Base-by-base conservation (phyloP, 179 eudicot genomes). In the Spinacia oleracea region DNA sequence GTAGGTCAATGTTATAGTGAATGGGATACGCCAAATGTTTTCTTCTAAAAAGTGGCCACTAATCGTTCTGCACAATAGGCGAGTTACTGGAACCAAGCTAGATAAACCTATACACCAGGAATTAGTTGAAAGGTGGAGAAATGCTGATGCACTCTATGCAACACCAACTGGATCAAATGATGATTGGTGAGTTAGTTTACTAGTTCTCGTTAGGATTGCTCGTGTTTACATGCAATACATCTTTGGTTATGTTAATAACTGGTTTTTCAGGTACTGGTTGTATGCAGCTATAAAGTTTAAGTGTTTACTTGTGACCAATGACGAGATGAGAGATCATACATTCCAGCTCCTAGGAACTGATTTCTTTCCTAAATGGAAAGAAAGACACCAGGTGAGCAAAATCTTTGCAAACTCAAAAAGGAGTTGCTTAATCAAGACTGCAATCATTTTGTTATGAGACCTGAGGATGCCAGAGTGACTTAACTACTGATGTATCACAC, bases 101-200 rank as follows among this genome's bases (percentile, higher is more conserved):
- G 86, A 88, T 55, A 80, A 88, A 80, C 91, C 95, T 60, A 66
- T 82, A 50, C 84, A 90, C 69, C 89, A 70, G 78, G 86, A 86
- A 35, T 69, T 88, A 38, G 68, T 95, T 60, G 97, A 93, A 31
- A 90, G 84, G 81, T 95, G 98, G 98, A 91, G 79, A 83, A 87
- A 83, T 77, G 92, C 90, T 21, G 95, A 90, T 78, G 97, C 97
- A 8, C 90, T 95, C 32, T 95, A 91, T 88, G 86, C 93, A 43
- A 93, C 98, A 62, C 98, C 98, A 59, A 89, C 93, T 4, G 97
- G 98, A 74, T 95, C 97, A 64, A 93, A 95, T 82, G 98, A 95
- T 86, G 98, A 95, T 83, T 95, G 98, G 98, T 95, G 75, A 84
- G 91, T 81, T 65, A 59, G 23, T 10, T 58, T n/a, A n/a, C n/a